Evolutionary conservation across 2,329 filamentous ascomycete species (phyloP), one percentile per base, ranked within the genome.

Genomic region (Purpureocillium lavendulum): DNA sequence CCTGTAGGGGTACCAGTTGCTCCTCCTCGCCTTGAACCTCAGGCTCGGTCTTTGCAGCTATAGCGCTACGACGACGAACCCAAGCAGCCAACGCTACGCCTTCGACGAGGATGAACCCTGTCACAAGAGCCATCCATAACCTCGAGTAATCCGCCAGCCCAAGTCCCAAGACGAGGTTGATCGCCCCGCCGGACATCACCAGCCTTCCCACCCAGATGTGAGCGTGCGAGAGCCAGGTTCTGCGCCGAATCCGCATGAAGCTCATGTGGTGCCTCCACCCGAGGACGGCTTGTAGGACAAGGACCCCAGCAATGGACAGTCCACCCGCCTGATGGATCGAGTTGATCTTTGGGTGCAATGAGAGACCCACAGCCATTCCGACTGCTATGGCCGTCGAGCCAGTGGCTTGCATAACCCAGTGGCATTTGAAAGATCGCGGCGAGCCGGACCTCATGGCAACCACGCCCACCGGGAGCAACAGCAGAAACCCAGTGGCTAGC

Each of bases 191-290:
- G 12, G 37, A 10, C 21, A 50, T 36, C 7, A 46, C 15, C 3
- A 30, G 11, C 13, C 43, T 40, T 3, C 48, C 46, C 8, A 43
- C 40, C 18, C 41, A 42, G 15, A 50, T 29, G 40, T 48, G 44
- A 6, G 30, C 38, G 33, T 48, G 40, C 4, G 44, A 50, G 14
- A 49, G 43, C 44, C 38, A 45, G 0, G 48, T 49, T n/a, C 48
- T 39, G 11, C 44, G 46, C 9, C 38, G 41, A 15, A 47, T 45
- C 28, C 45, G 43, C 11, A 50, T 31, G 33, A 49, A 49, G 21
- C 40, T 33, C 10, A 49, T 18, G 31, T 50, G 48, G 24, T 50
- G 48, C n/a, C 42, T 44, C 41, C 43, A 49, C 29, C 48, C 48
- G 1, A 48, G 28, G 8, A 32, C 30, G 4, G 41, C 41, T 10